These are phyloP conservation scores for Silene conica DNA, from an alignment of 148 eudicot species.

Conservation along the genomic window DNA sequence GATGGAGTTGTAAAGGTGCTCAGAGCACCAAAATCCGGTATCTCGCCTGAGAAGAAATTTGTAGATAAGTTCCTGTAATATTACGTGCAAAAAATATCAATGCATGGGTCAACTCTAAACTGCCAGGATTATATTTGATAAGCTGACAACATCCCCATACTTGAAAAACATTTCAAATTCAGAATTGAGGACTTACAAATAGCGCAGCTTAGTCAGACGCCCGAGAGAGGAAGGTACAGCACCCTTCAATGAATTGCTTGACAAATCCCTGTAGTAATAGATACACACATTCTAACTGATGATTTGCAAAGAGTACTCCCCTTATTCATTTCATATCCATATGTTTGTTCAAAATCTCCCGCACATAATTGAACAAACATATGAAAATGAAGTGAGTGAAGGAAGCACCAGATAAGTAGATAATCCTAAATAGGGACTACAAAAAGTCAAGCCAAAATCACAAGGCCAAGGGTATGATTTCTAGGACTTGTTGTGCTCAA, in stretches of 20 bases:
- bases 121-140: neutral
- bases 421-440: no score
- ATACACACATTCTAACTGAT: neutral
- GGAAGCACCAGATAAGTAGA: neutral
- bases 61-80: slow-evolving; percentile 79
- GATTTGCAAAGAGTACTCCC: neutral
- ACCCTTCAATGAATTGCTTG: slow-evolving; percentile 82
- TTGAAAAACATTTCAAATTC: neutral
- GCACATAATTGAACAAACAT: neutral
- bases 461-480: neutral
- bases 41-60: slow-evolving; percentile 88
- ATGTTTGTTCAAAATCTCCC: no score
- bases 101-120: neutral
- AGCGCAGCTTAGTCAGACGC: slow-evolving; percentile 62
- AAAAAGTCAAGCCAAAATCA: neutral
- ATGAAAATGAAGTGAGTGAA: no score
- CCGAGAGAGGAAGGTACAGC: slow-evolving; percentile 91
- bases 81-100: neutral
- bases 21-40: slow-evolving; percentile 77
- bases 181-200: slow-evolving; percentile 49
- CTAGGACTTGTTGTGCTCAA: neutral
- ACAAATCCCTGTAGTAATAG: slow-evolving; percentile 60
- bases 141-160: neutral
- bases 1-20: slow-evolving; percentile 67
- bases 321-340: no score